These are phyloP conservation scores for Erythrobasidium hasegawianum DNA, from an alignment of 1,284 basidiomycete species.

Conservation along the genomic window DNA sequence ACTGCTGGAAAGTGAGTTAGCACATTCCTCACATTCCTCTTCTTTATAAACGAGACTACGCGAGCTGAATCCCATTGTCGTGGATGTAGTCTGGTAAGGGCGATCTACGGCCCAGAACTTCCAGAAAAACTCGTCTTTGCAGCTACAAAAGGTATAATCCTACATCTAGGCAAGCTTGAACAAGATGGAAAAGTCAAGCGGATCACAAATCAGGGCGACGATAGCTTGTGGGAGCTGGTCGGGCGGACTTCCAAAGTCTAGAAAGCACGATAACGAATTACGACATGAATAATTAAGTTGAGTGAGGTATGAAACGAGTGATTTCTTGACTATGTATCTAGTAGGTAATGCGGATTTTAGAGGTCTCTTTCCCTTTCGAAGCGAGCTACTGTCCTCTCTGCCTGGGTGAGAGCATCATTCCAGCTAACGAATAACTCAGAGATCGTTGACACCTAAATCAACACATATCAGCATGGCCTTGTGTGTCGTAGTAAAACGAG, in stretches of 20 bases:
- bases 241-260: conserved; percentile 15
- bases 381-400: conserved; percentile 38
- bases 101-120: conserved; percentile 41
- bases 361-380: conserved; percentile 37
- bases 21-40: neutral
- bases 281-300: too few relatives aligned
- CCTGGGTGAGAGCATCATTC: conserved; percentile 41
- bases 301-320: neutral
- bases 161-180: conserved; percentile 72
- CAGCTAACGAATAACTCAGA: conserved; percentile 45
- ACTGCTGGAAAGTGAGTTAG: conserved; percentile 36
- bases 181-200: conserved; percentile 60
- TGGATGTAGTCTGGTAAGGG: conserved; percentile 51
- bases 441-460: conserved; percentile 41
- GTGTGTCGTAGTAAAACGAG: too few relatives aligned
- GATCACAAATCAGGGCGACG: neutral
- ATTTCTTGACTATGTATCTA: neutral
- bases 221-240: conserved; percentile 21
- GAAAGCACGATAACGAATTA: neutral
- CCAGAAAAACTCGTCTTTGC: conserved; percentile 68
- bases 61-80: conserved; percentile 62
- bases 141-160: conserved; percentile 63
- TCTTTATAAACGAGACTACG: conserved; percentile 27
- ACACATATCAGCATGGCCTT: too few relatives aligned
- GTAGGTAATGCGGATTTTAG: neutral